Base-by-base conservation (phyloP, 2,329 filamentous ascomycete species). In the Lecanicillium sp. region DNA sequence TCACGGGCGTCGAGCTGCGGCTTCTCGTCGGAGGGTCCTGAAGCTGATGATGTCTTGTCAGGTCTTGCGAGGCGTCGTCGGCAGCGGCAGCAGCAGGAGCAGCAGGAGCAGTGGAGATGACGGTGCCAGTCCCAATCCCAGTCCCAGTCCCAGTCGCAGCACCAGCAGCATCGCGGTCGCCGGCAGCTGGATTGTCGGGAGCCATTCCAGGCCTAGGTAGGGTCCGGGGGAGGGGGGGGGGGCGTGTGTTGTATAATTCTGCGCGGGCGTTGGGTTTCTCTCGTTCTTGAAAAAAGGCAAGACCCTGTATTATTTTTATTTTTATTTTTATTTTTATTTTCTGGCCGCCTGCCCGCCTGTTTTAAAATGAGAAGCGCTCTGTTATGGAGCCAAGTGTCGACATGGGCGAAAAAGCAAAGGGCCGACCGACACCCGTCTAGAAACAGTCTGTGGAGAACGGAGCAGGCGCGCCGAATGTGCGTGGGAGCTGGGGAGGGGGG, bases 81-180 rank as follows among this genome's bases (percentile, higher is more conserved):
- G 26, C n/a, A 50, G 53, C 58, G 42, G 58, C 51, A 37, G 51
- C 42, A 20, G 35, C 49, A 45, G 42, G 44, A 39, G 53, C 47
- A 35, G 49, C 23, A 38, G 45, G 36, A 27, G 23, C 21, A 35
- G 42, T 44, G 37, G 44, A 29, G 26, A 12, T 35, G 23, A 41
- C 36, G 44, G 44, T 40, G 30, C 27, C 10, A 19, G 33, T 20
- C 7, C 7, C 26, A 29, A 12, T 7, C 12, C 12, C 26, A 12
- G 26, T 29, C 26, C 7, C 7, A 12, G 26, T n/a, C n/a, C n/a
- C 26, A 12, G 26, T 29, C 26, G 26, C 7, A 12, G n/a, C 24
- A 32, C 29, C 17, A 20, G 47, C 35, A 38, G 33, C 45, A 44
- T 35, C 45, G 40, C 32, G 32, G 41, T 36, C 51, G 50, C 44